phyloP scores from a whole-genome alignment of 371 early-diverging fungal species.

The Mortierella sp. region DNA sequence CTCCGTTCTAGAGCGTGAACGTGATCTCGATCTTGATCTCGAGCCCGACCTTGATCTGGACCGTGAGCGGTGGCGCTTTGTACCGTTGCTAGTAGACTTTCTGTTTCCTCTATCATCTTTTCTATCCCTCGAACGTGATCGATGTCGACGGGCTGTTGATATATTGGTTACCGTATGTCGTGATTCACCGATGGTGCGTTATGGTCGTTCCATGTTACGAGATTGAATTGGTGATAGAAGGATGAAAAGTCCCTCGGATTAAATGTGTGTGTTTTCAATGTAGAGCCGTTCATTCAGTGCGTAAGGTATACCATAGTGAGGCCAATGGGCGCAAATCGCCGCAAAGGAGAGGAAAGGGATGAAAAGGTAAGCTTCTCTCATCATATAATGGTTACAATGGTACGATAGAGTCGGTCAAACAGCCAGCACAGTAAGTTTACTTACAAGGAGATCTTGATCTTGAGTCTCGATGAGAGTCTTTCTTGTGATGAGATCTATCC shows the following conservation, averaged over 20 bases:
- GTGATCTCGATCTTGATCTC: slow-evolving; percentile 26
- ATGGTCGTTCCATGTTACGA: neutral
- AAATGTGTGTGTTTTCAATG: neutral
- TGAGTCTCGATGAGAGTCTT: slow-evolving; percentile 18
- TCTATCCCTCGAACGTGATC: slow-evolving; percentile 36
- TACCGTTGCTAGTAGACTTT: slow-evolving; percentile 12
- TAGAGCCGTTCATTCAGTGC: neutral
- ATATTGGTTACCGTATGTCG: neutral
- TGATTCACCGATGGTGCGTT: neutral
- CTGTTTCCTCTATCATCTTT: slow-evolving; percentile 13
- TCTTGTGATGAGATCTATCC: slow-evolving; percentile 9
- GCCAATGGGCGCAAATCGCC: slow-evolving; percentile 30
- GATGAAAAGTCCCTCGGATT: slow-evolving; percentile 2
- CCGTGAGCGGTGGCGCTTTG: slow-evolving; percentile 18
- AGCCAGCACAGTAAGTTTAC: slow-evolving; percentile 11
- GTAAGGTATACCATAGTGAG: slow-evolving; percentile 10
- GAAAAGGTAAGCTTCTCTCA: neutral
- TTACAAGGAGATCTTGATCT: slow-evolving; percentile 46
- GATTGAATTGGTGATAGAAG: neutral
- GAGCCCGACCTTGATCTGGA: slow-evolving; percentile 32
- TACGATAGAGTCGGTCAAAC: neutral
- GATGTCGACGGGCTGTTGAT: slow-evolving; percentile 27
- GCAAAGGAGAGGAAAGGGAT: neutral
- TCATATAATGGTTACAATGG: too few relatives aligned
- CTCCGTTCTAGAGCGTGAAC: slow-evolving; percentile 29